These are phyloP conservation scores for Rhodotorula sp. DNA, from an alignment of 1,284 basidiomycete genomes.

Conservation along the genomic window DNA sequence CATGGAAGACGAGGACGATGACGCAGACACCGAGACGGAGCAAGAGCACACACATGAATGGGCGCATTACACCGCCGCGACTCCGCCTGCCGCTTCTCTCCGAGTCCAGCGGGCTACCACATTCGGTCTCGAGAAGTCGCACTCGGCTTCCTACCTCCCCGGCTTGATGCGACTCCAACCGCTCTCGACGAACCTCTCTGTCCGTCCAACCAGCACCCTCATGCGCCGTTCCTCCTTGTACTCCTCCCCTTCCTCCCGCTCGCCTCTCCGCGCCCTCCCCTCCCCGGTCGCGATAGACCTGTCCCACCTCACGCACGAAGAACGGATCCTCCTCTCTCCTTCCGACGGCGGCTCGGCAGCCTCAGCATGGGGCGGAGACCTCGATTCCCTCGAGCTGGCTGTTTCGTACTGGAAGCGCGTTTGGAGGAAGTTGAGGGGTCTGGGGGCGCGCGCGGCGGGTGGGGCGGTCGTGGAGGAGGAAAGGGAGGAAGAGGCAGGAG, in stretches of 20 bases:
- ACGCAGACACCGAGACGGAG: slow-evolving; percentile 13
- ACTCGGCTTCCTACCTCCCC: not conserved
- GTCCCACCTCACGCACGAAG: slow-evolving; percentile 5
- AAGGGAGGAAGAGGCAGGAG: too few relatives aligned
- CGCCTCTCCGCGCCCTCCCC: not conserved
- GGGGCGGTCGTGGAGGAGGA: too few relatives aligned
- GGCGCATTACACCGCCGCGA: not conserved
- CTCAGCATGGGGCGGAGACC: slow-evolving; percentile 14
- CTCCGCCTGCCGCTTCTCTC: not conserved
- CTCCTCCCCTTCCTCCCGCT: not conserved
- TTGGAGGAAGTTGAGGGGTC: too few relatives aligned
- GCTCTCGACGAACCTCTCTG: not conserved
- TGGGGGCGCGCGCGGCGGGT: too few relatives aligned
- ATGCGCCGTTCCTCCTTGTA: not conserved
- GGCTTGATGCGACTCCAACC: not conserved
- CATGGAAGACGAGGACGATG: not conserved
- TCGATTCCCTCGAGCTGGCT: slow-evolving; percentile 14
- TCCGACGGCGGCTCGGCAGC: not conserved
- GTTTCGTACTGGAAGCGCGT: slow-evolving; percentile 11
- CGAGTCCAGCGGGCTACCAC: not conserved
- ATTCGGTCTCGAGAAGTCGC: not conserved
- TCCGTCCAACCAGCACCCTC: not conserved
- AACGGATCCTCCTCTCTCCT: slow-evolving; percentile 1
- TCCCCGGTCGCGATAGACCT: not conserved
- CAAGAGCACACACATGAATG: not conserved